Evolutionary conservation across 768 basidiomycete species (phyloP), one percentile per base, ranked within the genome.

Genomic region (Hericium rajendrae): DNA sequence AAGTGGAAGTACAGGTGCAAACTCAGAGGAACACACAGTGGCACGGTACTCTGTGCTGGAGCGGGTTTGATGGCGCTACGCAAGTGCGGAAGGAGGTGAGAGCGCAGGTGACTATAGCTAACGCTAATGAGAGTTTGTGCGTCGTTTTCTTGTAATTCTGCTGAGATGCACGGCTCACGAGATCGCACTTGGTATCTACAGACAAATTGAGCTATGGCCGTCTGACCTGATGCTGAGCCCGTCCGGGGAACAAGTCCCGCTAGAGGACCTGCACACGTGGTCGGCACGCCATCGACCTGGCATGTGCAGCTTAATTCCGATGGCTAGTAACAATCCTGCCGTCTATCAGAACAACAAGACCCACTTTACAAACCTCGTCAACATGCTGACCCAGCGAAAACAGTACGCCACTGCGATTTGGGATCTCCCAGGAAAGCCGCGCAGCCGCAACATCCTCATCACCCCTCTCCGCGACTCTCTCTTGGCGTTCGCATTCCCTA

Each of bases 221-320:
- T 55, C 53, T 12, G 15, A 49, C 2, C 52, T 63, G 9, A 51
- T 51, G 20, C 55, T 63, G 43, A 46, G 38, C 16, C 60, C 60
- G 38, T 57, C 43, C 20, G 48, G 53, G 12, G 56, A 54, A 3
- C 48, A 57, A 12, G 60, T 55, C n/a, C 38, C 54, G 11, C 41
- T 55, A 52, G 39, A 48, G 5, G 62, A 63, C n/a, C 48, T 63
- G 8, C 53, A 63, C n/a, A 60, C 61, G 2, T 63, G 62, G 62
- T 49, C 61, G 20, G 48, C 20, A 48, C 54, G 54, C 37, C 50
- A 43, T 12, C 22, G 22, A 1, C 58, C 62, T 3, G 56, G 52
- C 38, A n/a, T 63, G n/a, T 56, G 58, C 50, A 38, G 46, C 3
- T 32, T 63, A 20, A 22, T 20, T 8, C 13, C 60, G 10, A 43